Evolutionary conservation across 768 basidiomycete species (phyloP).

Genomic region (Serendipita sp.): DNA sequence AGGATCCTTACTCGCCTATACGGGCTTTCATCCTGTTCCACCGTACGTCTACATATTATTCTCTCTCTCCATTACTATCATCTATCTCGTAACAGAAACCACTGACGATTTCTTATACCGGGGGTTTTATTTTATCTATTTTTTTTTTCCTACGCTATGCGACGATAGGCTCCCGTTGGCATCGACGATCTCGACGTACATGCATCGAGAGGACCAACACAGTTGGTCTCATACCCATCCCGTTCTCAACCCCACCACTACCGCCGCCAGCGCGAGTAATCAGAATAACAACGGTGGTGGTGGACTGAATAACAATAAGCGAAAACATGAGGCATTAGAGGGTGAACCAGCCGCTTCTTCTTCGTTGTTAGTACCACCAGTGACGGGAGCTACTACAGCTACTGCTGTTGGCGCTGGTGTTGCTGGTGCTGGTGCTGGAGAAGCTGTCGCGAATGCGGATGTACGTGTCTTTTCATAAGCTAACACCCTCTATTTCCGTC

Average conservation of each 20-base stretch:
- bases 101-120: too few species aligned
- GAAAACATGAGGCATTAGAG: neutral
- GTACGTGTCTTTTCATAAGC: too few species aligned
- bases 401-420: too few species aligned
- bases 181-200: conserved; percentile 3
- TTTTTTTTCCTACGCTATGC: neutral
- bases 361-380: too few species aligned
- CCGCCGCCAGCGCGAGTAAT: too few species aligned
- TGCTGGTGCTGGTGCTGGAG: too few species aligned
- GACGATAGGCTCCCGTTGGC: neutral
- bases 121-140: neutral
- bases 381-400: too few species aligned
- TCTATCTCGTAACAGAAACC: too few species aligned
- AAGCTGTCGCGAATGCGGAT: neutral
- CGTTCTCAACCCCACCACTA: too few species aligned
- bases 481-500: too few species aligned
- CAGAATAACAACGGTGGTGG: too few species aligned
- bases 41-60: conserved; percentile 15
- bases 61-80: too few species aligned
- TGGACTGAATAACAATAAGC: neutral
- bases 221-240: neutral
- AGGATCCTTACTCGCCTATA: neutral
- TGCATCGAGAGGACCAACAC: conserved; percentile 4
- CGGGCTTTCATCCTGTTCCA: conserved; percentile 12
- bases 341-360: neutral